Percentiles rank a stretch among this genome's conserved stretches.
Evolutionary conservation across 2,329 filamentous ascomycete genomes (phyloP).

Genomic region (Neofusicoccum cordaticola): DNA sequence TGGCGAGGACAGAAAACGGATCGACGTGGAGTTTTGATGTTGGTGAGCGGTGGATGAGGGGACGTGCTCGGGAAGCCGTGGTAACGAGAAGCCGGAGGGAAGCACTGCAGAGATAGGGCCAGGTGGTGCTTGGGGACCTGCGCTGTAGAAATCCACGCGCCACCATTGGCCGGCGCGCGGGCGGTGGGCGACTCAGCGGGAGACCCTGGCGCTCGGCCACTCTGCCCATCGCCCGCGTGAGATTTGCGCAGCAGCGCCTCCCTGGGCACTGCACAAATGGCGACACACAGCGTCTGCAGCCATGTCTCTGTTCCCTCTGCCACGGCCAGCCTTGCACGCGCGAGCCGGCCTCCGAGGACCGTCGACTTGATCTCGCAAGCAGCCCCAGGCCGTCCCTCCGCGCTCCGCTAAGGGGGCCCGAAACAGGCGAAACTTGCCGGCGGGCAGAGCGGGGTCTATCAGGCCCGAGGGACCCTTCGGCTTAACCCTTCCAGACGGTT

Average conservation of each 20-base stretch:
- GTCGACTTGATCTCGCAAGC: no score
- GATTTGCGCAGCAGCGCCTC: no score
- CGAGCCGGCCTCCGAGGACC: no score
- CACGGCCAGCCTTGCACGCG: no score
- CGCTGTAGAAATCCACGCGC: neutral
- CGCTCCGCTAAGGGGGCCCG: neutral
- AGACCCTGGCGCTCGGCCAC: neutral
- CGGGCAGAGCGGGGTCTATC: conserved; percentile 7
- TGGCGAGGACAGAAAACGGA: neutral
- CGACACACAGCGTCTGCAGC: no score
- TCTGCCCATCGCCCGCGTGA: no score
- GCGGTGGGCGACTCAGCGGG: neutral
- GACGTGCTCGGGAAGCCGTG: conserved; percentile 10
- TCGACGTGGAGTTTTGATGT: conserved; percentile 16
- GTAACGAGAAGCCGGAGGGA: neutral
- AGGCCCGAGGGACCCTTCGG: neutral
- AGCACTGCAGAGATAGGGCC: conserved; percentile 8
- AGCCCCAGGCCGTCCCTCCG: neutral
- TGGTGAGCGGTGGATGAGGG: conserved; percentile 12
- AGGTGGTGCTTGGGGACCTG: conserved; percentile 17
- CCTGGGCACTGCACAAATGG: no score
- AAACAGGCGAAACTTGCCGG: conserved; percentile 12
- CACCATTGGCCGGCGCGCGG: conserved; percentile 5
- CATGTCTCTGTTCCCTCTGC: no score
- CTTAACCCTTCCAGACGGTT: neutral